Percentiles rank a stretch among this genome's conserved stretches.
phyloP scores from a whole-genome alignment of 345 rosid genomes.

The Lepidium sativum region DNA sequence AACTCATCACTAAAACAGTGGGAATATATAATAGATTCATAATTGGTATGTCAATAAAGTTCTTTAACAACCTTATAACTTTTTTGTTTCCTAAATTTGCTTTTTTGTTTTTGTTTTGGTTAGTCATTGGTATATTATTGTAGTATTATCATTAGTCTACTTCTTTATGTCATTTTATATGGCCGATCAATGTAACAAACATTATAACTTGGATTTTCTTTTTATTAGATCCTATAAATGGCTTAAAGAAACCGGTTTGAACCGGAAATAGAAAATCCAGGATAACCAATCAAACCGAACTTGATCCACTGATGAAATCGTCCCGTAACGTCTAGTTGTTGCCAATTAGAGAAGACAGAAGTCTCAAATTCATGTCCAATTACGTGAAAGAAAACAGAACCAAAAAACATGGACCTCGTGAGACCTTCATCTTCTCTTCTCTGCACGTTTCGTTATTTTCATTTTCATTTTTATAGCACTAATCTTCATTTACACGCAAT shows the following conservation, averaged over 20 bases:
- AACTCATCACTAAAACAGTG: too few relatives aligned
- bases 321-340: background rate
- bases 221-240: background rate
- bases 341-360: background rate
- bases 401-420: conserved; percentile 23
- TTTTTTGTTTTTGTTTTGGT: too few relatives aligned
- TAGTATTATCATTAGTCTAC: background rate
- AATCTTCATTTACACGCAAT: conserved; percentile 5
- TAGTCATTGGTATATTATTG: too few relatives aligned
- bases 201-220: too few relatives aligned
- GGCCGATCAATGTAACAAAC: too few relatives aligned
- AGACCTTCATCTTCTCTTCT: conserved; percentile 3
- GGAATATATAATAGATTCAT: too few relatives aligned
- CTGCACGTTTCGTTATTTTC: background rate
- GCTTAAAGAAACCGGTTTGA: background rate
- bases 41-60: background rate
- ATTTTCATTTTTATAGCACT: background rate
- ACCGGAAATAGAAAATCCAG: background rate
- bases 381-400: conserved; percentile 21
- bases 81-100: background rate
- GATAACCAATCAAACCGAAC: background rate
- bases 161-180: background rate
- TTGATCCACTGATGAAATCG: background rate
- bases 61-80: background rate
- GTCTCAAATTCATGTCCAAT: background rate